Evolutionary conservation across 805 yeast genomes (phyloP).

Genomic region (Yarrowia sp.): DNA sequence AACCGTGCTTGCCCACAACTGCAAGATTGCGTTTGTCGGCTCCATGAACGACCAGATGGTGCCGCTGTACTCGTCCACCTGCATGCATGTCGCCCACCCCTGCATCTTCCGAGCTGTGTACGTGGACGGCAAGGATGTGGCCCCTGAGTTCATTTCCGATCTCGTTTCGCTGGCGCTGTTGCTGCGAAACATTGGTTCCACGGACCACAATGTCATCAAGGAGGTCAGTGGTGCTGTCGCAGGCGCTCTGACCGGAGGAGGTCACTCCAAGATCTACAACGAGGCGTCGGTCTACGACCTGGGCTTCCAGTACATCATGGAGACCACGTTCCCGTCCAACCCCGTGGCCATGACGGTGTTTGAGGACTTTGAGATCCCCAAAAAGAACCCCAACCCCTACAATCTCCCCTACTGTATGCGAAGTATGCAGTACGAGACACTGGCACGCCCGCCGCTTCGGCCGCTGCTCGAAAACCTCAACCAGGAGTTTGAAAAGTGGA

Average conservation of each 20-base stretch:
- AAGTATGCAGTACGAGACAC: conserved; percentile 74
- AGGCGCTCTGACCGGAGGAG: conserved; percentile 93
- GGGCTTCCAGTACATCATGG: conserved; percentile 76
- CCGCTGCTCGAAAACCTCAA: conserved; percentile 68
- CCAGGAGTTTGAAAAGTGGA: conserved; percentile 82
- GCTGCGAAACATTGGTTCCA: conserved; percentile 74
- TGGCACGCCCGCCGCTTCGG: conserved; percentile 52
- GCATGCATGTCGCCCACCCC: conserved; percentile 85
- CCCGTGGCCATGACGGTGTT: conserved; percentile 45
- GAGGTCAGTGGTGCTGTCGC: conserved; percentile 82
- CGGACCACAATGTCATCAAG: conserved; percentile 84
- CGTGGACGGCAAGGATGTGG: conserved; percentile 78
- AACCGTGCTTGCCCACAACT: conserved; percentile 69
- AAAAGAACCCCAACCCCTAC: conserved; percentile 72
- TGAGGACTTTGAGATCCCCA: conserved; percentile 62
- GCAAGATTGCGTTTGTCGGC: conserved; percentile 82
- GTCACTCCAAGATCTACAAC: conserved; percentile 88
- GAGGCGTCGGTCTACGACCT: conserved; percentile 83
- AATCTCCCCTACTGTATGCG: conserved; percentile 92
- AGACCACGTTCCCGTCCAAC: conserved; percentile 66
- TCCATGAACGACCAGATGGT: conserved; percentile 93
- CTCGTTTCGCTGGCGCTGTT: conserved; percentile 76
- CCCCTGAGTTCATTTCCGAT: conserved; percentile 80
- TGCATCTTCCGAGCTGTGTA: conserved; percentile 88
- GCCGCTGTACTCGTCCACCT: conserved; percentile 87